Percentiles rank a stretch among this genome's conserved stretches.
Conservation (phyloP, 2,329 filamentous ascomycete species). For the Akanthomyces uredinophilus region DNA sequence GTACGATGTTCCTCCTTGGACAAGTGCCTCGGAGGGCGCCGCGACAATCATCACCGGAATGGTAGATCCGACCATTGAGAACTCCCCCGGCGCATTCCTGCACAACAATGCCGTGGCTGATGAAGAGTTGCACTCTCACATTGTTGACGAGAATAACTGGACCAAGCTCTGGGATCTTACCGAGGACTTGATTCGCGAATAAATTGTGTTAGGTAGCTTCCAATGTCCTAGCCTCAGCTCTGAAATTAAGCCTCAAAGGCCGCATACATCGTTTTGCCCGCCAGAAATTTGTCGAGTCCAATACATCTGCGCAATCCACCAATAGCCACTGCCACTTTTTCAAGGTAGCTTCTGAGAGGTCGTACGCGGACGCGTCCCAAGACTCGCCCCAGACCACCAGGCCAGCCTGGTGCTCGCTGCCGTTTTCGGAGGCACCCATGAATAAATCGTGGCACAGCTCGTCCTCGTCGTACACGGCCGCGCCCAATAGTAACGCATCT, state of each 20-base stretch:
- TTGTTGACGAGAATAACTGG: conserved; percentile 32
- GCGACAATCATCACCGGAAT: conserved; percentile 17
- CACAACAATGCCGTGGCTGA: conserved; percentile 15
- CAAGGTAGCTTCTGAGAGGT: conserved; percentile 38
- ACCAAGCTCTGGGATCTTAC: conserved; percentile 36
- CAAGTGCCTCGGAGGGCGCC: conserved; percentile 33
- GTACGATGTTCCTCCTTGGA: conserved; percentile 7
- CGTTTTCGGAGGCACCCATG: background rate
- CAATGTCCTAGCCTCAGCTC: background rate
- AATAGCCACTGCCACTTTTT: conserved; percentile 39
- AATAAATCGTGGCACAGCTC: conserved; percentile 17
- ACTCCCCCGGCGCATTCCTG: conserved; percentile 10
- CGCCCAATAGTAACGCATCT: conserved; percentile 1
- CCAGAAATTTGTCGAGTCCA: background rate
- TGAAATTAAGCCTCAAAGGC: background rate
- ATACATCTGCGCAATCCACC: background rate
- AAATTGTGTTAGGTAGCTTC: conserved; percentile 16
- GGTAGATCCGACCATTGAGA: conserved; percentile 16
- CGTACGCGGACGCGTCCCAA: conserved; percentile 40
- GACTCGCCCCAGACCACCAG: conserved; percentile 45
- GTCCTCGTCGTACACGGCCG: conserved; percentile 15
- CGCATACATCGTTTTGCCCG: background rate
- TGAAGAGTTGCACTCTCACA: conserved; percentile 12
- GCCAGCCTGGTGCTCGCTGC: conserved; percentile 11
- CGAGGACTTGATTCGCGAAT: conserved; percentile 15